Base-by-base conservation (phyloP, 2,329 filamentous ascomycete genomes). In the Penicillium sp. region DNA sequence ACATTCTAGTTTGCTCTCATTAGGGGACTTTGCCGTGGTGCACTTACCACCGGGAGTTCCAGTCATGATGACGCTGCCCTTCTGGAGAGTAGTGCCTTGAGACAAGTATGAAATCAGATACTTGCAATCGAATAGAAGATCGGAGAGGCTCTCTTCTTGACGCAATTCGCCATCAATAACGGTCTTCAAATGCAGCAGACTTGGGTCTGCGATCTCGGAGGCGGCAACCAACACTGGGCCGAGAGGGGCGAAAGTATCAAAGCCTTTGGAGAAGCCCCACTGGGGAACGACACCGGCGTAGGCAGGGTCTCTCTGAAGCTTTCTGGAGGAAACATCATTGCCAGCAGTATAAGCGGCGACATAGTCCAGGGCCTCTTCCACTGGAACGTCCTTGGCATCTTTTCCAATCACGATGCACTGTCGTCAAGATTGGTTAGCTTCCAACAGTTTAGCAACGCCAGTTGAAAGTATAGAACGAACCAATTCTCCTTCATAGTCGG, bases 401-500 rank as follows among this genome's bases (percentile, higher is more conserved):
- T 77, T 78, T 1, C 78, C 79, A 22, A 84, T 80, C 1, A 86
- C 75, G 18, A 86, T 74, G 49, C 70, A 73, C 73, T 67, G 7
- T 9, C 26, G n/a, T 37, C n/a, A 37, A 37, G 33, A 18, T 45
- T 11, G 6, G 46, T 27, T 5, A 42, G 26, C 7, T 37, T 8
- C 15, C n/a, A 18, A 9, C 9, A 18, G 18, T 82, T 76, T 26
- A 89, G 33, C 3, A 37, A 37, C 18, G 33, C 33, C 12, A 18
- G 15, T 37, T 18, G n/a, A 18, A 18, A 37, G 7, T 37, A 37
- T 37, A 5, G 6, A 9, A 37, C 33, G 8, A 9, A 37, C 85
- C 12, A 91, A 79, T 75, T 91, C 88, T 67, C 86, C 88, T 73
- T 92, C 88, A 71, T 90, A 90, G 73, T 91, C 88, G 0, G 84